These are phyloP conservation scores for Domatiomyces globalis DNA, from an alignment of 2,329 filamentous ascomycete genomes.

Conservation along the genomic window DNA sequence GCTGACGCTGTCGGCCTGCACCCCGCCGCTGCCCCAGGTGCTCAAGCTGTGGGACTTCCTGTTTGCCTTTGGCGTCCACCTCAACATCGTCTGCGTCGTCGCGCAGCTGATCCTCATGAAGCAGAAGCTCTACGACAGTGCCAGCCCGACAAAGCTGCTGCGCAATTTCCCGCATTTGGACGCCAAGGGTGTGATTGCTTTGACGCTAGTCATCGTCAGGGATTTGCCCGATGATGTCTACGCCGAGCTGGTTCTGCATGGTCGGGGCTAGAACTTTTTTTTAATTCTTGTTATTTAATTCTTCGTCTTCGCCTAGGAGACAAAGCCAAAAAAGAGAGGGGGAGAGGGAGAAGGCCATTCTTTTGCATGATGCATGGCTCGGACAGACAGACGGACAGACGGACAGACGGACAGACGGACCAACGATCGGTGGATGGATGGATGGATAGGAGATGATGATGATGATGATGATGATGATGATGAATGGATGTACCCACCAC, in stretches of 20 bases:
- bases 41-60: constrained; percentile 91
- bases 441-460: no score
- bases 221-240: constrained; percentile 88
- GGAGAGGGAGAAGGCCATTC: no score
- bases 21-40: constrained; percentile 85
- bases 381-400: no score
- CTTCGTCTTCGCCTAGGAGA: no score
- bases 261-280: constrained; percentile 28
- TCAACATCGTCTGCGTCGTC: constrained; percentile 94
- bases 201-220: constrained; percentile 72
- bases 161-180: constrained; percentile 73
- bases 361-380: no score
- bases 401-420: no score
- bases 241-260: constrained; percentile 75
- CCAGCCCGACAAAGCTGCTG: constrained; percentile 85
- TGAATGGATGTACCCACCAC: no score
- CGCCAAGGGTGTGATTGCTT: constrained; percentile 66
- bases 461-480: no score
- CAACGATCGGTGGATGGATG: no score
- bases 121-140: constrained; percentile 66
- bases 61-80: constrained; percentile 84
- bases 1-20: constrained; percentile 86
- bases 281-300: no score
- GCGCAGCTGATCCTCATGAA: constrained; percentile 83
- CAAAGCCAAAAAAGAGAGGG: no score